Base-by-base conservation (phyloP, 805 yeast genomes). In the Debaryomyces castellii region DNA sequence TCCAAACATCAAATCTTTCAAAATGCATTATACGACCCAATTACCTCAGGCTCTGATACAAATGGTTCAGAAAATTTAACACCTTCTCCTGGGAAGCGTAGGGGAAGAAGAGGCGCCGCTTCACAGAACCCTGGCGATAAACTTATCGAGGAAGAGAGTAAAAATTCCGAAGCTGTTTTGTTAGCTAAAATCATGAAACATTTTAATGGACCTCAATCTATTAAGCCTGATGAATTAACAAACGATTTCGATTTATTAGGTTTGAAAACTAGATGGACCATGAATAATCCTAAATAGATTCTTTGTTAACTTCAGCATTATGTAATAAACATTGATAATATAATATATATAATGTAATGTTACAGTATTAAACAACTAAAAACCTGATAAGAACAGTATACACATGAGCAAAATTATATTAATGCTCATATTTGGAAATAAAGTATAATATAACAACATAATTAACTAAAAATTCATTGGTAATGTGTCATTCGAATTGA, bases 111-210 rank as follows among this genome's bases (percentile, higher is more conserved):
- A 44, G 63, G 67, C 9, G 60, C 58, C 1, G 57, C 53, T 11
- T 46, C 51, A 11, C 52, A 55, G 5, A 43, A 42, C 10, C 25
- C 28, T 20, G 40, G 34, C 12, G 43, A 41, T 20, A 44, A 39
- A 25, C n/a, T 37, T 4, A 37, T 41, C 12, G 48, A 43, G 9
- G 53, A 45, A 33, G 57, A 54, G 12, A 55, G 47, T n/a, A 48
- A 59, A 47, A 57, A 57, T 49, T 59, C 70, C 2, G 77, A 72
- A 46, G 62, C 74, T 0, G 62, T 60, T 12, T 54, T 72, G 24
- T 58, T 71, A 41, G 74, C 76, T 5, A 69, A 67, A 52, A 71
- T 72, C 43, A 65, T 67, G 70, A 72, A 72, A 51, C 73, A 69
- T 43, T 73, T 69, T 43, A 53, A 50, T 12, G 76, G 76, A 2